phyloP scores from a whole-genome alignment of 192 early-diverging fungal species.

The Chytriomyces sp. region DNA sequence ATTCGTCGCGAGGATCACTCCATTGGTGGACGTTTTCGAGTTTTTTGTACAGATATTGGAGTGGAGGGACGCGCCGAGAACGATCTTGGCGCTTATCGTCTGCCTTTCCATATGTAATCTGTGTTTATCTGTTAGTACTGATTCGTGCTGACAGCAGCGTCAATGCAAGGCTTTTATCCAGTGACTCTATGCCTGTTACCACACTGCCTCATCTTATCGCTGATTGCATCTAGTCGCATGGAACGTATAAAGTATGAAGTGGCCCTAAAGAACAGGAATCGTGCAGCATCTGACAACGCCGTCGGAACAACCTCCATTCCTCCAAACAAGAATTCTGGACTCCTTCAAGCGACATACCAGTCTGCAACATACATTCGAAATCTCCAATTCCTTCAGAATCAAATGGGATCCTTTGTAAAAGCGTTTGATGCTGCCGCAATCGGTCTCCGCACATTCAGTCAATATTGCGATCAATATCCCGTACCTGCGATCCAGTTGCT shows the following conservation, averaged over 20 bases:
- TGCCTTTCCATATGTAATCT: conserved; percentile 51
- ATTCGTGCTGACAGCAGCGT: background rate
- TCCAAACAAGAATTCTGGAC: background rate
- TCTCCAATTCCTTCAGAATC: conserved; percentile 77
- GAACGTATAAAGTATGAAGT: conserved; percentile 47
- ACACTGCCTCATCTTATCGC: conserved; percentile 55
- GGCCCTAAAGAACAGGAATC: conserved; percentile 1
- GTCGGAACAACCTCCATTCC: no score
- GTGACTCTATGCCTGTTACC: conserved; percentile 59
- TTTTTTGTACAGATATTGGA: conserved; percentile 63
- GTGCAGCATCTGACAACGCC: background rate
- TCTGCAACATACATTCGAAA: conserved; percentile 71
- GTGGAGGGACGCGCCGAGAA: conserved; percentile 74
- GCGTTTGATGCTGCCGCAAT: conserved; percentile 31
- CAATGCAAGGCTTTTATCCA: conserved; percentile 61
- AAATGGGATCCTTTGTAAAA: conserved; percentile 64
- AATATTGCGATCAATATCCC: conserved; percentile 44
- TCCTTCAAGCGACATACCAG: background rate
- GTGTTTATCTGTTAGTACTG: background rate
- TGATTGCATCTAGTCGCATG: conserved; percentile 61
- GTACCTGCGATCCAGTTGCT: conserved; percentile 42
- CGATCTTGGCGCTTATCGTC: conserved; percentile 45
- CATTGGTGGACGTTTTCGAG: conserved; percentile 70
- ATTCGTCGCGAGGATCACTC: conserved; percentile 69
- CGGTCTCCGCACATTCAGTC: background rate